phyloP scores from a whole-genome alignment of 305 asterid species.

The Rubia peregrina region DNA sequence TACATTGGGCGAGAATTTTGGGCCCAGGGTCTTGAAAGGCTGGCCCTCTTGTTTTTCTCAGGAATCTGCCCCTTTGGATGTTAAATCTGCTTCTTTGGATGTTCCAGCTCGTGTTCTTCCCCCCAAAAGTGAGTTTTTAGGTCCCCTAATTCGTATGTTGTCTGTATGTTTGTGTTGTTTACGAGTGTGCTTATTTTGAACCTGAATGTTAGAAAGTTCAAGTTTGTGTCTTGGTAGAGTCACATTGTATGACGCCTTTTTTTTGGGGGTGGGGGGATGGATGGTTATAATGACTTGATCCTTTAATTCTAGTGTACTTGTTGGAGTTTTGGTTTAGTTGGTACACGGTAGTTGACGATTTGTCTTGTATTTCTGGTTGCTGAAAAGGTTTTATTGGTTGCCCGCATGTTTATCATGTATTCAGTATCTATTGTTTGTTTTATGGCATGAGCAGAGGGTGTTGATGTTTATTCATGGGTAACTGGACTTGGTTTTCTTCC shows the following conservation, averaged over 20 bases:
- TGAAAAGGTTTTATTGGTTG: neutral
- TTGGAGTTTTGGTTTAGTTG: neutral
- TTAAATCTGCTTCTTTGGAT: slow-evolving; percentile 24
- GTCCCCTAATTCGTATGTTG: slow-evolving; percentile 18
- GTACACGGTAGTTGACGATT: neutral
- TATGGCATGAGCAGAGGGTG: neutral
- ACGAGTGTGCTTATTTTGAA: neutral
- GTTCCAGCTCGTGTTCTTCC: slow-evolving; percentile 63
- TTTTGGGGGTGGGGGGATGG: neutral
- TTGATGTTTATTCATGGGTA: neutral
- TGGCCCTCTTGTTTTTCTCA: slow-evolving; percentile 60
- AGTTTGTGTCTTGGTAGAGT: neutral
- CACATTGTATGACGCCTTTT: neutral
- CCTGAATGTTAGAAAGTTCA: neutral
- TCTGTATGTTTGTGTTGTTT: neutral
- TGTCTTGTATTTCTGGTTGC: slow-evolving; percentile 4
- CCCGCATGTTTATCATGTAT: neutral
- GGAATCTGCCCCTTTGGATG: slow-evolving; percentile 24
- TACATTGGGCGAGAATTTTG: slow-evolving; percentile 63
- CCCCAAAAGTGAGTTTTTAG: slow-evolving; percentile 58
- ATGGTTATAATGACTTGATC: neutral
- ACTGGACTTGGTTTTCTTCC: slow-evolving; percentile 15
- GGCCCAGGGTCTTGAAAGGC: slow-evolving; percentile 50
- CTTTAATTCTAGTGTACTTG: neutral
- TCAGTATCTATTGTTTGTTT: too few species aligned